Evolutionary conservation across 129 eudicot species (phyloP).

Genomic region (Lactuca saligna): DNA sequence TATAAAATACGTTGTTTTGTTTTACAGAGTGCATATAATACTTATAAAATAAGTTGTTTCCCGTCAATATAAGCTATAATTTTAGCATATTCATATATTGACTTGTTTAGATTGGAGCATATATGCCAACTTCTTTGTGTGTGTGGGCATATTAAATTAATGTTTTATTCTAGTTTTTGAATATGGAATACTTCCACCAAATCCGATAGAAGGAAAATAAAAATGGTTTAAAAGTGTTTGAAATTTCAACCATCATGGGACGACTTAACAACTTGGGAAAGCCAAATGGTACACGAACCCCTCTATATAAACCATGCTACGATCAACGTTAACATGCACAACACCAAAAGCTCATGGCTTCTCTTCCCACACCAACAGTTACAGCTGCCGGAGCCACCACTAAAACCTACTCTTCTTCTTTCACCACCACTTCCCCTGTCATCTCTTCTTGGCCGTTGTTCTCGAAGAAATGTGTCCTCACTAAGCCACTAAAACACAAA

Average conservation of each 20-base stretch:
- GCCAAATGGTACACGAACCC: slow-evolving; percentile 1
- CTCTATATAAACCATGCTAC: slow-evolving; percentile 25
- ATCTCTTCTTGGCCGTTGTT: slow-evolving; percentile 30
- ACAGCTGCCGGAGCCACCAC: slow-evolving; percentile 27
- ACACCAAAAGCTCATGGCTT: slow-evolving; percentile 25
- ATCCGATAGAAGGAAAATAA: neutral
- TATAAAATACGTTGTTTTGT: too few species aligned
- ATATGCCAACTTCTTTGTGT: neutral
- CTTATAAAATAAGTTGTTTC: too few species aligned
- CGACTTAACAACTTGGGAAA: slow-evolving; percentile 19
- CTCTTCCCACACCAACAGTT: slow-evolving; percentile 12
- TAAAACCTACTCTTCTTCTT: slow-evolving; percentile 23
- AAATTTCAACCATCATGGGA: slow-evolving; percentile 13
- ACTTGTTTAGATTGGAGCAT: too few species aligned
- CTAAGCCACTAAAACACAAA: slow-evolving; percentile 27
- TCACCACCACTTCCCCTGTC: slow-evolving; percentile 11
- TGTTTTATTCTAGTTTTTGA: slow-evolving; percentile 5
- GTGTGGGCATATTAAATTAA: neutral
- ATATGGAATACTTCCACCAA: slow-evolving; percentile 3
- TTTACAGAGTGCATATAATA: too few species aligned
- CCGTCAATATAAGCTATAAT: too few species aligned
- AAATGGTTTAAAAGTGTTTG: neutral
- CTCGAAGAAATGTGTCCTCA: slow-evolving; percentile 19
- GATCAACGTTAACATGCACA: slow-evolving; percentile 19
- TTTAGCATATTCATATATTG: too few species aligned